Percentiles rank a stretch among this genome's conserved stretches.
phyloP scores from a whole-genome alignment of 148 eudicot species.

The Chenopodium formosanum region DNA sequence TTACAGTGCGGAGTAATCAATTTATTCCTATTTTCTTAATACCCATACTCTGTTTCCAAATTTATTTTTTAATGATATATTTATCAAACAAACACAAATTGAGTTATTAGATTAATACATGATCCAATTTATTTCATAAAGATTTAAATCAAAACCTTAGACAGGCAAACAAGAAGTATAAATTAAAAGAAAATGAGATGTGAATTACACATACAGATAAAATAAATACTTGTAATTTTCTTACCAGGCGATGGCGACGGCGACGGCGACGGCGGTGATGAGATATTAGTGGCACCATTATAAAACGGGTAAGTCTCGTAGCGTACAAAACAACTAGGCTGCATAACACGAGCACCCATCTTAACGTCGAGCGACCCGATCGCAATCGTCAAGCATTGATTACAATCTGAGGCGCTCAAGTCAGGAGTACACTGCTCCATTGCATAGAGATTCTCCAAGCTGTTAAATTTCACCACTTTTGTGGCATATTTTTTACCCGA shows the following conservation, averaged over 20 bases:
- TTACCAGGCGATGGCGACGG: not conserved
- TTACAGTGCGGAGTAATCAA: no score
- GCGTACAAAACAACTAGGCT: conserved; percentile 29
- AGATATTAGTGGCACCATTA: not conserved
- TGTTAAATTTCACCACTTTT: not conserved
- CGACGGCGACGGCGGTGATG: not conserved
- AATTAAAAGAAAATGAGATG: no score
- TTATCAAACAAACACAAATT: no score
- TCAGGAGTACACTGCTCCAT: conserved; percentile 28
- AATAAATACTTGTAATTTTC: no score
- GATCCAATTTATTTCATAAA: no score
- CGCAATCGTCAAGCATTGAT: conserved; percentile 5
- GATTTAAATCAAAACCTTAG: no score
- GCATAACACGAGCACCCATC: conserved; percentile 14
- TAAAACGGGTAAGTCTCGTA: conserved; percentile 25
- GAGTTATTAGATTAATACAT: no score
- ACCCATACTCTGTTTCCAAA: no score
- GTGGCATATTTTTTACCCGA: conserved; percentile 3
- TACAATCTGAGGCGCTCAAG: conserved; percentile 17
- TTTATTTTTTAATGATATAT: no score
- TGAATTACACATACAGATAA: no score
- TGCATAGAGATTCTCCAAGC: not conserved
- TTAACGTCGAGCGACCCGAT: not conserved
- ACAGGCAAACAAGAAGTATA: no score
- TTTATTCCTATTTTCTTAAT: no score